These are phyloP conservation scores for Aspergillus costaricaensis DNA, from an alignment of 2,329 filamentous ascomycete genomes.

Conservation along the genomic window DNA sequence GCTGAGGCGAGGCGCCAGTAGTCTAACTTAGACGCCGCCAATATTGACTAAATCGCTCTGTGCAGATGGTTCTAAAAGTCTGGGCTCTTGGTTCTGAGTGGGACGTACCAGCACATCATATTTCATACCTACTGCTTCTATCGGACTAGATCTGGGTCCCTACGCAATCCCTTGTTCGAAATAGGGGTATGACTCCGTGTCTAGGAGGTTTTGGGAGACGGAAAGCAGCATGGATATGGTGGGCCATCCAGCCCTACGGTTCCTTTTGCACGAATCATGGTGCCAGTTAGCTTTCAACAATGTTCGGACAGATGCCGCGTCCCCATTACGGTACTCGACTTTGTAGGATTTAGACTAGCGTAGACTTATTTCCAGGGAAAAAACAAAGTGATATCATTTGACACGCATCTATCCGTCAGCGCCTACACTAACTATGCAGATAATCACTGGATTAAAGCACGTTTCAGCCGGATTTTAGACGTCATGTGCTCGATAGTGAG, in stretches of 20 bases:
- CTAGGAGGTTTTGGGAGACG: neutral
- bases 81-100: neutral
- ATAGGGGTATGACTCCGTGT: conserved; percentile 1
- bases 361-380: neutral
- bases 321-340: neutral
- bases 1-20: neutral
- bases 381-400: conserved; percentile 4
- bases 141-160: neutral
- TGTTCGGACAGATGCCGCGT: neutral
- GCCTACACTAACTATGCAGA: neutral
- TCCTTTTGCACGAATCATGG: neutral
- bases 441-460: neutral
- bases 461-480: neutral
- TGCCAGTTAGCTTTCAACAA: neutral
- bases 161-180: neutral
- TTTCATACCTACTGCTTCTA: neutral
- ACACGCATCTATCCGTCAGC: neutral
- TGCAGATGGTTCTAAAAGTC: neutral
- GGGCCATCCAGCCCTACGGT: conserved; percentile 5
- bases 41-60: neutral
- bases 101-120: neutral
- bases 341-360: neutral
- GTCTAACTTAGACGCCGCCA: neutral
- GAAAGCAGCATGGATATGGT: neutral
- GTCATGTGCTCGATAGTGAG: neutral